A percentile compares a stretch with the other conserved stretches of the same genome.
phyloP scores from a whole-genome alignment of 129 eudicot genomes.

The Lactuca saligna region DNA sequence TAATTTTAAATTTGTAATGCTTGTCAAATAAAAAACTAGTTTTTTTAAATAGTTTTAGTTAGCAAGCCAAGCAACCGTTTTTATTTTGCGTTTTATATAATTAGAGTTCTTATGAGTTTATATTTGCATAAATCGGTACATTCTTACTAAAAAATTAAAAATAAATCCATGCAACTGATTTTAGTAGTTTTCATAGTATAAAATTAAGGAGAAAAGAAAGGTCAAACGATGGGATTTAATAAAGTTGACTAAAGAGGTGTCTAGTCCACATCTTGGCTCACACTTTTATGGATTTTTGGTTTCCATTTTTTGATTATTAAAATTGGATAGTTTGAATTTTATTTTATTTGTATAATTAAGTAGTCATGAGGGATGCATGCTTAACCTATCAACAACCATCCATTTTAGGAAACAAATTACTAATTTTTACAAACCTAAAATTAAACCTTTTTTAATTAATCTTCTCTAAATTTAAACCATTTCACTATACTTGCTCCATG shows the following conservation, averaged over 20 bases:
- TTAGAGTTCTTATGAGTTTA: too few relatives aligned
- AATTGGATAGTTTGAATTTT: background rate
- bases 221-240: conserved; percentile 24
- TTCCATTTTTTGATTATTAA: background rate
- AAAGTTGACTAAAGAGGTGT: conserved; percentile 18
- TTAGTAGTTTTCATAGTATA: background rate
- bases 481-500: too few relatives aligned
- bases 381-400: conserved; percentile 22
- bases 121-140: too few relatives aligned
- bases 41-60: too few relatives aligned
- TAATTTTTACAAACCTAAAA: background rate
- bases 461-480: background rate
- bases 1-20: too few relatives aligned
- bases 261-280: conserved; percentile 11
- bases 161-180: background rate
- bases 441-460: background rate
- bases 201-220: background rate
- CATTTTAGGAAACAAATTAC: conserved; percentile 15
- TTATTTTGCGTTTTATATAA: too few relatives aligned
- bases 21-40: too few relatives aligned
- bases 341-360: background rate
- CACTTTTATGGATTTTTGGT: background rate
- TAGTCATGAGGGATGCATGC: conserved; percentile 34
- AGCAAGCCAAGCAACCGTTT: too few relatives aligned
- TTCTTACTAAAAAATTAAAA: background rate